Percentiles rank a stretch among this genome's conserved stretches.
These are phyloP conservation scores for Bruguiera gymnorhiza DNA, from an alignment of 345 rosid genomes.

Conservation along the genomic window DNA sequence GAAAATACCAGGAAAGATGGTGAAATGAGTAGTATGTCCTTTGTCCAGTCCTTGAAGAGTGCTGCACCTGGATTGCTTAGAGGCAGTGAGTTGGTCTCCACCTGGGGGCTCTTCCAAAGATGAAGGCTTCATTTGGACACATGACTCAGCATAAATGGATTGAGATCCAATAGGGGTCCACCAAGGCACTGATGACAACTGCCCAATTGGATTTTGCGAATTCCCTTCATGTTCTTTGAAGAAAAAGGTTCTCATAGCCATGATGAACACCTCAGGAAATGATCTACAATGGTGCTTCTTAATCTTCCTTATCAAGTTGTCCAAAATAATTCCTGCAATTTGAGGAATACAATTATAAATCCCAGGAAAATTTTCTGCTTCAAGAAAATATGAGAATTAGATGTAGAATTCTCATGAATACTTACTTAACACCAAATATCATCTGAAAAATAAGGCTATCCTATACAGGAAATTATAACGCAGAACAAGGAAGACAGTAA, in stretches of 20 bases:
- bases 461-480: no score
- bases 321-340: conserved; percentile 36
- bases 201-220: conserved; percentile 43
- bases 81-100: conserved; percentile 29
- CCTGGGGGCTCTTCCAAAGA: conserved; percentile 33
- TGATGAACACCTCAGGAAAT: conserved; percentile 5
- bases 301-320: conserved; percentile 8
- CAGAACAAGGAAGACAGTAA: no score
- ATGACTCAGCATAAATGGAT: conserved; percentile 42
- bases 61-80: conserved; percentile 33
- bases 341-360: background rate
- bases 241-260: conserved; percentile 76
- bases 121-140: conserved; percentile 43
- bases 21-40: conserved; percentile 44
- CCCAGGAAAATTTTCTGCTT: background rate
- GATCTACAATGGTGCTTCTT: conserved; percentile 5
- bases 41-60: conserved; percentile 37
- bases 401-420: background rate
- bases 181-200: conserved; percentile 53
- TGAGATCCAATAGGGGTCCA: conserved; percentile 62
- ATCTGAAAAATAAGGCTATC: background rate
- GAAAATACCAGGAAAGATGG: conserved; percentile 30
- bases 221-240: conserved; percentile 65
- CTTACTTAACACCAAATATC: background rate
- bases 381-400: background rate